Evolutionary conservation across 2,329 filamentous ascomycete species (phyloP).

Genomic region (Phaeosphaeria sp.): DNA sequence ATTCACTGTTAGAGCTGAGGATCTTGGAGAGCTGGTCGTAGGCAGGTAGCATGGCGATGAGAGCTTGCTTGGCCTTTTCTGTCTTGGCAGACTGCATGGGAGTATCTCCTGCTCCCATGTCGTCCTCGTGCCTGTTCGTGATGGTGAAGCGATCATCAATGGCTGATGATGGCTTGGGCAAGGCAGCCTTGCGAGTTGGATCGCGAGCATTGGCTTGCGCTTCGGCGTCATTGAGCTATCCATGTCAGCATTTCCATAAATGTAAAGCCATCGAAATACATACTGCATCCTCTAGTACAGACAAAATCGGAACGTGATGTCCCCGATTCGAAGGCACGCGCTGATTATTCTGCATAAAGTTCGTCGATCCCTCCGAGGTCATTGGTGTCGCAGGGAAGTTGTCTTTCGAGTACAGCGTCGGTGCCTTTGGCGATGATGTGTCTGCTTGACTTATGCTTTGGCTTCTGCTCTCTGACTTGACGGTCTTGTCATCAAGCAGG

Average conservation of each 20-base stretch:
- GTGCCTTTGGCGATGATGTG: constrained; percentile 35
- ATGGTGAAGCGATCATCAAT: constrained; percentile 36
- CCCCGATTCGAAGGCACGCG: constrained; percentile 32
- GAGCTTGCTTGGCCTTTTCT: constrained; percentile 44
- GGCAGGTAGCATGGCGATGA: constrained; percentile 44
- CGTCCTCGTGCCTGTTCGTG: constrained; percentile 39
- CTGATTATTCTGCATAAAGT: constrained; percentile 28
- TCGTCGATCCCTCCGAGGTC: constrained; percentile 39
- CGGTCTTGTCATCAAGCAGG: constrained; percentile 44
- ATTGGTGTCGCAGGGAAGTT: constrained; percentile 42
- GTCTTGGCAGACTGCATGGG: constrained; percentile 36
- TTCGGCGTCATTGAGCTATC: constrained; percentile 46
- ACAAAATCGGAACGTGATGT: constrained; percentile 47
- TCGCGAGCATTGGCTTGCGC: constrained; percentile 37
- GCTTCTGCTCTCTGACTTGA: constrained; percentile 37
- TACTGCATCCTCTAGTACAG: constrained; percentile 50
- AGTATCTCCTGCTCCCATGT: constrained; percentile 29
- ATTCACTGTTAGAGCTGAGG: constrained; percentile 46
- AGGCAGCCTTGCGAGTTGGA: constrained; percentile 22
- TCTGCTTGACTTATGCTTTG: constrained; percentile 31
- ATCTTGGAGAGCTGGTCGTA: constrained; percentile 42
- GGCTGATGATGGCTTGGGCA: constrained; percentile 14
- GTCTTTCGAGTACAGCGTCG: constrained; percentile 31
- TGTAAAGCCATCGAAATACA: neutral
- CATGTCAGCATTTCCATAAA: constrained; percentile 13